These are phyloP conservation scores for Crataegus laevigata DNA, from an alignment of 306 rosid genomes.

Conservation along the genomic window DNA sequence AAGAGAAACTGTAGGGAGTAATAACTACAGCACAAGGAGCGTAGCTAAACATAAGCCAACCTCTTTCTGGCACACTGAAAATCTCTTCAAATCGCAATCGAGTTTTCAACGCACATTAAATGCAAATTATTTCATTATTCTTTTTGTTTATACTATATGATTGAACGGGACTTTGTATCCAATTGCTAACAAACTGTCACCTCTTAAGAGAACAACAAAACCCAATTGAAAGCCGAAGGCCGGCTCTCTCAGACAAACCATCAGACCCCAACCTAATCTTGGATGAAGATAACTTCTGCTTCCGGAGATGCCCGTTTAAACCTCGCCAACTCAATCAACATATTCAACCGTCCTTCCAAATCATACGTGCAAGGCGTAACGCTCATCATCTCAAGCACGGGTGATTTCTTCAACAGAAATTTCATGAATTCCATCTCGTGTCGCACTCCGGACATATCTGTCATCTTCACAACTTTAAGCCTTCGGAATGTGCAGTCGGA, in stretches of 20 bases:
- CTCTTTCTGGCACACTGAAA: too few relatives aligned
- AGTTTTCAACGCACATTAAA: background rate
- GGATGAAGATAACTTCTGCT: constrained; percentile 55
- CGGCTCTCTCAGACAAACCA: background rate
- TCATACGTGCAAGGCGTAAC: constrained; percentile 40
- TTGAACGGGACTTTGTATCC: background rate
- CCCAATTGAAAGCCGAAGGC: background rate
- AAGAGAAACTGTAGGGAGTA: too few relatives aligned
- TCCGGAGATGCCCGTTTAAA: constrained; percentile 69
- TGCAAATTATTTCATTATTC: background rate
- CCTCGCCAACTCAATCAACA: constrained; percentile 61
- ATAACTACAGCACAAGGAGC: too few relatives aligned
- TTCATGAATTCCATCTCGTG: constrained; percentile 76
- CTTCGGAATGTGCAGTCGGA: constrained; percentile 32
- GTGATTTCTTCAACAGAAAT: constrained; percentile 60
- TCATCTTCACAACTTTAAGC: constrained; percentile 60
- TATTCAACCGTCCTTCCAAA: constrained; percentile 38
- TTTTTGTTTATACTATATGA: background rate
- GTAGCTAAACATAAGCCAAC: too few relatives aligned
- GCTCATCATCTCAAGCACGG: constrained; percentile 59
- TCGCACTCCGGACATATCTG: constrained; percentile 66
- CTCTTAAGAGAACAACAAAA: background rate
- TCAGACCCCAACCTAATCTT: constrained; percentile 22
- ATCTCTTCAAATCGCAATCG: background rate
- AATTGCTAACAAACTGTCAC: background rate